Conservation (phyloP, 2,329 filamentous ascomycete genomes). For the Neonectria coccinea region DNA sequence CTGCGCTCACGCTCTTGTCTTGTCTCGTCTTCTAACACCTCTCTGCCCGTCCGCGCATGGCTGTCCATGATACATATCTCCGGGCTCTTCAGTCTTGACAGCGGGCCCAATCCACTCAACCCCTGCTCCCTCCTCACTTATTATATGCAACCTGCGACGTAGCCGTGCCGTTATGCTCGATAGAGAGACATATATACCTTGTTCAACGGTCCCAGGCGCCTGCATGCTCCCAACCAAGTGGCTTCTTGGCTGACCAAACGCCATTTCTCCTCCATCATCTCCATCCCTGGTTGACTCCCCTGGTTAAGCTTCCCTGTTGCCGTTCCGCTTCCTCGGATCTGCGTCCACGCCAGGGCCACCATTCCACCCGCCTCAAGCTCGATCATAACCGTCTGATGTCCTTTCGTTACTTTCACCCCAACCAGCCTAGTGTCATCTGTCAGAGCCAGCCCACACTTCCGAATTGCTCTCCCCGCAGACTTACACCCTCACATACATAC, state of each 20-base stretch:
- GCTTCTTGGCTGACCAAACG: conserved; percentile 20
- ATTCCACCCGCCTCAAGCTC: conserved; percentile 37
- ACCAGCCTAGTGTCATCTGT: conserved; percentile 45
- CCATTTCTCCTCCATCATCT: conserved; percentile 29
- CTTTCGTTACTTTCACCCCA: conserved; percentile 48
- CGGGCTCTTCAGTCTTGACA: conserved; percentile 22
- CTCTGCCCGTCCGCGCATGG: conserved; percentile 16
- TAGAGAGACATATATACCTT: conserved; percentile 24
- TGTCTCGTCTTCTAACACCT: conserved; percentile 31
- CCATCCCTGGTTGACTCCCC: conserved; percentile 19
- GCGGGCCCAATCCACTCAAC: conserved; percentile 20
- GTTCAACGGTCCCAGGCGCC: conserved; percentile 17
- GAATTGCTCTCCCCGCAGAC: conserved; percentile 17
- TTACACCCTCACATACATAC: conserved; percentile 29
- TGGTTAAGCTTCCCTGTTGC: conserved; percentile 11
- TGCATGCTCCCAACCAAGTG: conserved; percentile 23
- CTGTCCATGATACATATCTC: conserved; percentile 17
- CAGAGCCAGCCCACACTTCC: conserved; percentile 25
- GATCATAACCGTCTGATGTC: conserved; percentile 32
- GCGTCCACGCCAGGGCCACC: conserved; percentile 32
- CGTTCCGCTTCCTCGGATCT: conserved; percentile 32
- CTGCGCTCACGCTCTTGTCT: conserved; percentile 22
- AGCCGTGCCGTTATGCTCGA: conserved; percentile 13
- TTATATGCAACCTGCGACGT: conserved; percentile 18
- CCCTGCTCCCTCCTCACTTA: conserved; percentile 20